Evolutionary conservation across 2,329 filamentous ascomycete genomes (phyloP).

Genomic region (Arthrobotrys musiformis): DNA sequence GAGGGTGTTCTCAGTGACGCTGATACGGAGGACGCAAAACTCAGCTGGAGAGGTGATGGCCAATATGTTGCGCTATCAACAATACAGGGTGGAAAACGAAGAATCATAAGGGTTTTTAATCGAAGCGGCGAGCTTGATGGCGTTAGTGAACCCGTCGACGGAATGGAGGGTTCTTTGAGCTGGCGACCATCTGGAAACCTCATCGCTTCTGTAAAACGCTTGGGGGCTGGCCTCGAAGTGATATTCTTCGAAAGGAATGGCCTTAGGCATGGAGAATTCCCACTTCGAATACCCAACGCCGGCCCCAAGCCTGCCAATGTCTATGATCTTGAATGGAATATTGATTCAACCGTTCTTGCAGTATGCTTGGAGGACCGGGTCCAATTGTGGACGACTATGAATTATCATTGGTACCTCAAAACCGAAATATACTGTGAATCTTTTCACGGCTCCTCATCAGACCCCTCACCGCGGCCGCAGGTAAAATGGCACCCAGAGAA

Average conservation of each 20-base stretch:
- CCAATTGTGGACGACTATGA: slow-evolving; percentile 97
- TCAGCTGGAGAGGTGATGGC: slow-evolving; percentile 95
- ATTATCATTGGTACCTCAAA: slow-evolving; percentile 98
- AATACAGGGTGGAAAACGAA: slow-evolving; percentile 74
- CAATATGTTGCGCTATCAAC: slow-evolving; percentile 88
- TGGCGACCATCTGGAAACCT: slow-evolving; percentile 93
- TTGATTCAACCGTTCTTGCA: slow-evolving; percentile 88
- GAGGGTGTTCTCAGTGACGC: slow-evolving; percentile 77
- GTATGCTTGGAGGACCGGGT: slow-evolving; percentile 78
- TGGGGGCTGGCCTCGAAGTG: slow-evolving; percentile 77
- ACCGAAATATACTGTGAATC: slow-evolving; percentile 73
- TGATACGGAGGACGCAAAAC: slow-evolving; percentile 77
- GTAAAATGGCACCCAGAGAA: slow-evolving; percentile 84
- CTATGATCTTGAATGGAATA: slow-evolving; percentile 84
- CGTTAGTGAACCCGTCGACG: slow-evolving; percentile 93
- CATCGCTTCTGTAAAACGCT: slow-evolving; percentile 83
- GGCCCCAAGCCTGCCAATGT: slow-evolving; percentile 69
- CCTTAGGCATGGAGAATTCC: slow-evolving; percentile 94
- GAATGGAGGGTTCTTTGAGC: slow-evolving; percentile 84
- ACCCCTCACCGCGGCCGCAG: neutral
- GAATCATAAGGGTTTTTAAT: slow-evolving; percentile 88
- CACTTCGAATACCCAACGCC: slow-evolving; percentile 74
- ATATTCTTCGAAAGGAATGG: slow-evolving; percentile 98
- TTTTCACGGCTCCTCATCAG: neutral
- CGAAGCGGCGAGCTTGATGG: slow-evolving; percentile 91